Evolutionary conservation across 495 filamentous ascomycete species (phyloP), one percentile per base, ranked within the genome.

Genomic region (Xylaria sp.): DNA sequence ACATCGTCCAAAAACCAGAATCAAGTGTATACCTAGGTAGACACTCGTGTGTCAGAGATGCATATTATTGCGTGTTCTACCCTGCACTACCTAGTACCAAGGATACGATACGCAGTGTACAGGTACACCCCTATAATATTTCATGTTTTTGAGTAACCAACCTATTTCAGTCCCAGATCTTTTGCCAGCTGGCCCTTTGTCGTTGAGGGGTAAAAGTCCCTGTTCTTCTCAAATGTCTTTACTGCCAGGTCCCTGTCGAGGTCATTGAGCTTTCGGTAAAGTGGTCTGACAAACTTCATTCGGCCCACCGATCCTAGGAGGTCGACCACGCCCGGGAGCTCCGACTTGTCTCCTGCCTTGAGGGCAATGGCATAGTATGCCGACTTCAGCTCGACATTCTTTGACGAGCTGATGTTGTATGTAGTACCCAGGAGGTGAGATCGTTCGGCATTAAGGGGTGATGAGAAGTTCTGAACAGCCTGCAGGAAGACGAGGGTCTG

Each of bases 261-360:
- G 74, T 89, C 88, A 73, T 90, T 90, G 73, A 98, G 82, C 67
- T 87, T 83, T 72, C 90, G 87, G 83, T 89, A 96, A 79, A 99
- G 80, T 63, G 94, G 92, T 70, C 94, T 86, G 66, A 97, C 94
- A 80, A 95, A 98, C 86, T 99, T 99, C 95, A 99, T 97, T 62
- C 96, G 88, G 5, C 95, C 95, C 71, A 97, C 93, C 19, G 85
- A 85, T 5, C 93, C 91, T 46, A 98, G 83, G 19, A 97, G 84
- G 62, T 93, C 89, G 7, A 90, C 90, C 0, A 93, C 88, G 0
- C 90, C 89, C 48, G 88, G 78, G 72, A 94, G 91, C 3, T 92
- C 84, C 37, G 79, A 87, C 71, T 85, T 79, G 73, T 92, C 91
- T 59, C 88, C 88, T 3, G 94, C 90, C 74, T 87, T 89, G 76